phyloP scores from a whole-genome alignment of 78 protist genomes.

The Dictyostelium citrinum region DNA sequence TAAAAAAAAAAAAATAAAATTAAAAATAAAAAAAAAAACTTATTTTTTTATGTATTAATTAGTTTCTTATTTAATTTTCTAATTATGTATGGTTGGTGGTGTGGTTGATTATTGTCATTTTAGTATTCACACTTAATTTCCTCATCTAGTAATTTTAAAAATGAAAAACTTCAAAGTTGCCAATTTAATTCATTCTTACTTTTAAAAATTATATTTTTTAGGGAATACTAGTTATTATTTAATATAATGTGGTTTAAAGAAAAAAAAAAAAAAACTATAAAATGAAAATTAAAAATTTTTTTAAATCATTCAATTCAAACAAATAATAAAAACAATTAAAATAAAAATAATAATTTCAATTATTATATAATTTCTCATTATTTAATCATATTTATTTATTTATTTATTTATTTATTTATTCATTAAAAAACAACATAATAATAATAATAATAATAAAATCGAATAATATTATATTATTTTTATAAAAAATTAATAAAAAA shows the following conservation, averaged over 20 bases:
- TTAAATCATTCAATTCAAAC: neutral
- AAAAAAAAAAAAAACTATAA: neutral
- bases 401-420: conserved; percentile 4
- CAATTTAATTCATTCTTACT: neutral
- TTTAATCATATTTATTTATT: neutral
- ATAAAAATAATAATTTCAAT: neutral
- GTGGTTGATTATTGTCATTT: neutral
- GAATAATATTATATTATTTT: neutral
- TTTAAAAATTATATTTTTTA: neutral
- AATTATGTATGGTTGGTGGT: neutral
- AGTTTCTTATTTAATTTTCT: too few relatives aligned
- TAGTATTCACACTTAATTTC: neutral
- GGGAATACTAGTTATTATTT: neutral
- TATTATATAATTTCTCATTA: neutral
- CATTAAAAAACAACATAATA: neutral
- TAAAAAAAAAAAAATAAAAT: too few relatives aligned
- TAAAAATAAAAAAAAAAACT: too few relatives aligned
- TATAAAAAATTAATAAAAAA: neutral
- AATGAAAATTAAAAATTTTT: neutral
- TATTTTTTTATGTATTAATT: too few relatives aligned
- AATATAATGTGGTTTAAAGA: neutral
- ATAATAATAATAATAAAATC: neutral
- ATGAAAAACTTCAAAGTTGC: neutral
- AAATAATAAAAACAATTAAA: neutral
- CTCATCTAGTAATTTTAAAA: neutral